Evolutionary conservation across 208 protist genomes (phyloP).

Genomic region (Wallacemonas sp.): DNA sequence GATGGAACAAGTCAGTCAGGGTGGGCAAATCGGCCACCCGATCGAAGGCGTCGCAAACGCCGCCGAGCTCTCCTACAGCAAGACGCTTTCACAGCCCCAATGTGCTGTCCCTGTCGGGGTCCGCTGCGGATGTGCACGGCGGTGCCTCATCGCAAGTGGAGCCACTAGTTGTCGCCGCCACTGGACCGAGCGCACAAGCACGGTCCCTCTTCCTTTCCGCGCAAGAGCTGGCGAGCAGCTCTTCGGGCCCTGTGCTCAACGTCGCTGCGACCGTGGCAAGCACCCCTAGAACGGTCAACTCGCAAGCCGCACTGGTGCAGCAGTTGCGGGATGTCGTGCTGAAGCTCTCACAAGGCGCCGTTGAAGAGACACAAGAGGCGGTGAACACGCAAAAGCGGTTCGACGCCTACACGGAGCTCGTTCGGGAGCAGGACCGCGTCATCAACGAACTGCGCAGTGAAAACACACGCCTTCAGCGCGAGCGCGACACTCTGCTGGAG

Average conservation of each 20-base stretch:
- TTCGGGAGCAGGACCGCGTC: slow-evolving; percentile 48
- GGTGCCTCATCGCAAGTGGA: no score
- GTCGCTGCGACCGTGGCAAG: neutral
- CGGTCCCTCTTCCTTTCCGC: neutral
- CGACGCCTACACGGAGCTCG: slow-evolving; percentile 28
- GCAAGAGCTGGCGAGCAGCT: neutral
- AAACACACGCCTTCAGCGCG: slow-evolving; percentile 31
- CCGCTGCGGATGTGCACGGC: no score
- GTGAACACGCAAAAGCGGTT: slow-evolving; percentile 32
- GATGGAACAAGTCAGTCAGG: slow-evolving; percentile 34
- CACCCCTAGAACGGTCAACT: slow-evolving; percentile 10
- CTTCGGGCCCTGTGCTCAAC: neutral
- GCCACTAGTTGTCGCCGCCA: neutral
- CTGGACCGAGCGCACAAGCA: neutral
- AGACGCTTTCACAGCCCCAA: slow-evolving; percentile 11
- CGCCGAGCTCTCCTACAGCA: slow-evolving; percentile 4
- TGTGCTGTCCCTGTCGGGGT: no score
- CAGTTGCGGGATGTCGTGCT: slow-evolving; percentile 53
- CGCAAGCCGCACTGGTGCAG: slow-evolving; percentile 28
- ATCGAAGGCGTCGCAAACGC: neutral
- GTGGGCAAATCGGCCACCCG: neutral
- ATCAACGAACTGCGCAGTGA: slow-evolving; percentile 34
- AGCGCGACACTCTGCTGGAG: slow-evolving; percentile 24
- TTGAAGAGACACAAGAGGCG: slow-evolving; percentile 34
- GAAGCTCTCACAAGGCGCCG: slow-evolving; percentile 36